phyloP scores from a whole-genome alignment of 768 basidiomycete species.

The Lactarius indigo region DNA sequence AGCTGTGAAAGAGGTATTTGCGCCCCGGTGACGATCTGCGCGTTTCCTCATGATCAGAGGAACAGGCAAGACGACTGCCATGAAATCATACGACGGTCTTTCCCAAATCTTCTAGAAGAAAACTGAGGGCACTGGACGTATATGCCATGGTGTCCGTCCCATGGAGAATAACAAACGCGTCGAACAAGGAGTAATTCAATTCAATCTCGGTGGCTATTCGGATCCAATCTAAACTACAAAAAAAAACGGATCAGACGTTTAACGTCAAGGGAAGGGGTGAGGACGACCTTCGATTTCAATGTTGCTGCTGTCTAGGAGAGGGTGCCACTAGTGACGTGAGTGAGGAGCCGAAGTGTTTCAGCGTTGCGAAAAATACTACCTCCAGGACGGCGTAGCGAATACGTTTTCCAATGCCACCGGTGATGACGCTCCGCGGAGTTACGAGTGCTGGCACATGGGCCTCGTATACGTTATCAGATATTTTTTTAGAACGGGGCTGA shows the following conservation, averaged over 20 bases:
- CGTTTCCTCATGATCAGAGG: background rate
- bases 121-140: slow-evolving; percentile 84
- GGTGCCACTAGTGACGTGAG: slow-evolving; percentile 63
- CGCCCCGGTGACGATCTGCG: slow-evolving; percentile 83
- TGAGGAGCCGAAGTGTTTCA: slow-evolving; percentile 11
- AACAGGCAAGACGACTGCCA: background rate
- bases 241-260: slow-evolving; percentile 12
- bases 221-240: slow-evolving; percentile 66
- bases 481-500: slow-evolving; percentile 40
- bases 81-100: slow-evolving; percentile 69
- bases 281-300: slow-evolving; percentile 70
- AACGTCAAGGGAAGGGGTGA: background rate
- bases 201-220: slow-evolving; percentile 90
- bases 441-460: slow-evolving; percentile 71
- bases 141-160: slow-evolving; percentile 94
- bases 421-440: slow-evolving; percentile 66
- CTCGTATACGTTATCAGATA: slow-evolving; percentile 67
- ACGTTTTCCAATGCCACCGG: slow-evolving; percentile 61
- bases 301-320: slow-evolving; percentile 85
- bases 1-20: slow-evolving; percentile 91
- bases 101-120: slow-evolving; percentile 88
- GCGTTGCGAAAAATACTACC: slow-evolving; percentile 48
- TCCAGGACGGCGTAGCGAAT: slow-evolving; percentile 85
- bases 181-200: slow-evolving; percentile 80
- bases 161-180: slow-evolving; percentile 88